These are phyloP conservation scores for Prasinococcaceae sp. DNA, from an alignment of 139 green algal genomes.

Conservation along the genomic window DNA sequence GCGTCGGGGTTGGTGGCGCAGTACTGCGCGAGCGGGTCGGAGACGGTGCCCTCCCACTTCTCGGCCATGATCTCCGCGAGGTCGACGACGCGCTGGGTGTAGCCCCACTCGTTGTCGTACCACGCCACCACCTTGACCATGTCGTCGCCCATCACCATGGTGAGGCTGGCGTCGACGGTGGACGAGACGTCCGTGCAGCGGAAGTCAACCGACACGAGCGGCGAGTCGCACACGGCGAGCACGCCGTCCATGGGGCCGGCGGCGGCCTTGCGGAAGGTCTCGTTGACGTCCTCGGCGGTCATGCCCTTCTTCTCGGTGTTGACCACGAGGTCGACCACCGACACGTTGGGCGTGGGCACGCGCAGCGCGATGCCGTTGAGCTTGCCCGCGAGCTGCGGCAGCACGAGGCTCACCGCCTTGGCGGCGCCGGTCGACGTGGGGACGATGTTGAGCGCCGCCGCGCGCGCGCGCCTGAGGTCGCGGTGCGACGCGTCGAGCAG, in stretches of 20 bases:
- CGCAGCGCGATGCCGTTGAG: conserved; percentile 86
- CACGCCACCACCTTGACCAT: conserved; percentile 66
- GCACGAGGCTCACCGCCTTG: conserved; percentile 93
- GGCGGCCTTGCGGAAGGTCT: conserved; percentile 78
- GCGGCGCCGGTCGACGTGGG: conserved; percentile 96
- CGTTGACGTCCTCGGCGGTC: conserved; percentile 94
- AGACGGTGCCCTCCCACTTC: conserved; percentile 19
- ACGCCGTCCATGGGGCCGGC: conserved; percentile 73
- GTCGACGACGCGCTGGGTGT: conserved; percentile 43
- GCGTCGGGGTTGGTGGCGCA: conserved; percentile 45
- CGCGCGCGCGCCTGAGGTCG: conserved; percentile 88
- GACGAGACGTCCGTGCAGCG: conserved; percentile 63
- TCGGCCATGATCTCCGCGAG: conserved; percentile 33
- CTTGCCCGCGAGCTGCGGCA: conserved; percentile 56
- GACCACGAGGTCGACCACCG: conserved; percentile 92
- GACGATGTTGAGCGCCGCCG: conserved; percentile 96
- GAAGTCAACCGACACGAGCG: conserved; percentile 96
- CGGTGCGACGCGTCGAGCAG: conserved; percentile 95
- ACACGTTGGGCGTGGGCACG: conserved; percentile 96
- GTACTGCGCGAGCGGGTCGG: conserved; percentile 43
- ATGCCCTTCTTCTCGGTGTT: conserved; percentile 96
- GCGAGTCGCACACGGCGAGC: conserved; percentile 76
- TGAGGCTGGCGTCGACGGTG: conserved; percentile 90
- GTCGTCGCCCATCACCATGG: conserved; percentile 80
- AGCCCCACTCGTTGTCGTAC: conserved; percentile 48